phyloP scores from a whole-genome alignment of 176 grass and related monocot species.

The Ensete glaucum region DNA sequence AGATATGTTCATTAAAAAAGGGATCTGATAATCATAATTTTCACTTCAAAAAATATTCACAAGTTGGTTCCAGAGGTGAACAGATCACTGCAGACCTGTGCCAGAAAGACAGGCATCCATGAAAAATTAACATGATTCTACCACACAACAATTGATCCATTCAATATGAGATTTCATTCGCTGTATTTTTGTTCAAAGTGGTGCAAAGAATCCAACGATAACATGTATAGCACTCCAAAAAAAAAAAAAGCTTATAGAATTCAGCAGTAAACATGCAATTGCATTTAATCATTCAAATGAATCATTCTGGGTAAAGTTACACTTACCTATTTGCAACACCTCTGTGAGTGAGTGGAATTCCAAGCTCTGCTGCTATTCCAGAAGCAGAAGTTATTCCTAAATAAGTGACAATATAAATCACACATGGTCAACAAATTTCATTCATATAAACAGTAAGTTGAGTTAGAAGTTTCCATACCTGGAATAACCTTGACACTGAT shows the following conservation, averaged over 20 bases:
- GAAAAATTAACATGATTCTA: not conserved
- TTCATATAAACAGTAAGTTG: not conserved
- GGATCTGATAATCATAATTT: not conserved
- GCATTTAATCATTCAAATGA: not conserved
- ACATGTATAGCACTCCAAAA: not conserved
- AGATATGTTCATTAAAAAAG: not conserved
- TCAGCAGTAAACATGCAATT: not conserved
- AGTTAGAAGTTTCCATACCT: constrained; percentile 30
- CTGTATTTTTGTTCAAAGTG: not conserved
- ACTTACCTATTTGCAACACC: constrained; percentile 78
- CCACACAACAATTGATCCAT: not conserved
- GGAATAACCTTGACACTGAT: constrained; percentile 92
- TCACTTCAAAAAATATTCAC: no score
- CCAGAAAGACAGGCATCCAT: not conserved
- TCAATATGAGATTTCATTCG: not conserved
- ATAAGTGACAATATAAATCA: not conserved
- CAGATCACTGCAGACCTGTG: not conserved
- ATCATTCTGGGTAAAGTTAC: not conserved
- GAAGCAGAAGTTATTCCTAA: constrained; percentile 95
- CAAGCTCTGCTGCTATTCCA: constrained; percentile 89
- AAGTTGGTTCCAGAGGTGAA: no score
- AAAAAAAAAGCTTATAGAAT: not conserved
- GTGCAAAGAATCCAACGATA: not conserved
- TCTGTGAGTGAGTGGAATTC: constrained; percentile 90
- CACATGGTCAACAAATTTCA: not conserved